Evolutionary conservation across 2,329 filamentous ascomycete genomes (phyloP).

Genomic region (Curvularia eragrostidis): DNA sequence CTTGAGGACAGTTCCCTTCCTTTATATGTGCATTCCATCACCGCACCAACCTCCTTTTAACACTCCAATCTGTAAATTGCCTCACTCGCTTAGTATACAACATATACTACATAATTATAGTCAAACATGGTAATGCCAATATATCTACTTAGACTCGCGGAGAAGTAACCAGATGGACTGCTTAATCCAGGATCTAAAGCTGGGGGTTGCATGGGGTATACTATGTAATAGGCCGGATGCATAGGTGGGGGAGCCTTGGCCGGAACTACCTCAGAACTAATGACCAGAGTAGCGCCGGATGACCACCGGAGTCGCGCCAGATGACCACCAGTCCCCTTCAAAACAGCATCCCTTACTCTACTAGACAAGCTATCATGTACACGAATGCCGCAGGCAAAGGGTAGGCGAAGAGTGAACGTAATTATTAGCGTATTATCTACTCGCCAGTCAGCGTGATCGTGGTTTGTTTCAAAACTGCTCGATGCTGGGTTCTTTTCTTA

Average conservation of each 20-base stretch:
- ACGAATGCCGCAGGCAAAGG: too few relatives aligned
- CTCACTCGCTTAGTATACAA: background rate
- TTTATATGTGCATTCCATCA: background rate
- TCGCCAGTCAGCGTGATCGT: too few relatives aligned
- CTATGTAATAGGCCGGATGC: background rate
- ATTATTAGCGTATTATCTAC: too few relatives aligned
- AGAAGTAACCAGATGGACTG: background rate
- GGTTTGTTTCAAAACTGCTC: too few relatives aligned
- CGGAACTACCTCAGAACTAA: background rate
- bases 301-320: background rate
- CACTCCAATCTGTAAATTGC: background rate
- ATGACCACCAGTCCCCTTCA: background rate
- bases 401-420: too few relatives aligned
- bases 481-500: too few relatives aligned
- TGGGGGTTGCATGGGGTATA: background rate
- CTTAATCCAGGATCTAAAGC: background rate
- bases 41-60: background rate
- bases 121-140: background rate
- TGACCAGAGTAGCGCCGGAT: background rate
- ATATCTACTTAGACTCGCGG: background rate
- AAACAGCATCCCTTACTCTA: too few relatives aligned
- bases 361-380: too few relatives aligned
- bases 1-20: background rate
- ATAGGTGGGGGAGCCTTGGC: background rate
- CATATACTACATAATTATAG: background rate